Conservation (phyloP, 2,329 filamentous ascomycete genomes). For the Pseudocercospora eumusae region DNA sequence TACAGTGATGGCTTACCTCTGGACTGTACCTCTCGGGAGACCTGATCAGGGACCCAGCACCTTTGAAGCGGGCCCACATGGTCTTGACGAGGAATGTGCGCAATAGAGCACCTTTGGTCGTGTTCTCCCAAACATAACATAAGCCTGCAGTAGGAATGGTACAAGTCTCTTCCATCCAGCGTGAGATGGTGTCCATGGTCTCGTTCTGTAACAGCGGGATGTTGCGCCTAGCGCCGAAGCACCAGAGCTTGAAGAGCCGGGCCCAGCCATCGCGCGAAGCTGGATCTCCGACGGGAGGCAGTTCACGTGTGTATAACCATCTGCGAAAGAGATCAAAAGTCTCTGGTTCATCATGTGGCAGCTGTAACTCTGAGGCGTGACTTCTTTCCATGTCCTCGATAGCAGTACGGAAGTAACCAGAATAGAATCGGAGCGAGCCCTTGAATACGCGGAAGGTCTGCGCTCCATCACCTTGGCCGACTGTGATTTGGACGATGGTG, state of each 20-base stretch:
- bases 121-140: background rate
- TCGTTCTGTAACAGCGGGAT: constrained; percentile 18
- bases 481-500: constrained; percentile 13
- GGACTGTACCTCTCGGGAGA: background rate
- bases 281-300: background rate
- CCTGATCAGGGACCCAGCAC: background rate
- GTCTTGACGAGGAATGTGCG: background rate
- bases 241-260: constrained; percentile 9
- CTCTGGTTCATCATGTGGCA: constrained; percentile 21
- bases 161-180: background rate
- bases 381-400: constrained; percentile 22
- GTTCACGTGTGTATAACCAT: constrained; percentile 26
- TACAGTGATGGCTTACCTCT: background rate
- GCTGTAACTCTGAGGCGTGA: constrained; percentile 16
- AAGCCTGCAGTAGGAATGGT: background rate
- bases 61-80: background rate
- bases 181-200: background rate
- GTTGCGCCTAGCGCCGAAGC: constrained; percentile 18
- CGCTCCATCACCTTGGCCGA: constrained; percentile 13
- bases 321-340: constrained; percentile 22
- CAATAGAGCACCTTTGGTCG: background rate
- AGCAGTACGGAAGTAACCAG: constrained; percentile 28
- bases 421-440: constrained; percentile 27
- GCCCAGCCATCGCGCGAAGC: background rate
- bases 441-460: constrained; percentile 25